Evolutionary conservation across 805 yeast species (phyloP), one percentile per base, ranked within the genome.

Genomic region (Monosporozyma aerobia): DNA sequence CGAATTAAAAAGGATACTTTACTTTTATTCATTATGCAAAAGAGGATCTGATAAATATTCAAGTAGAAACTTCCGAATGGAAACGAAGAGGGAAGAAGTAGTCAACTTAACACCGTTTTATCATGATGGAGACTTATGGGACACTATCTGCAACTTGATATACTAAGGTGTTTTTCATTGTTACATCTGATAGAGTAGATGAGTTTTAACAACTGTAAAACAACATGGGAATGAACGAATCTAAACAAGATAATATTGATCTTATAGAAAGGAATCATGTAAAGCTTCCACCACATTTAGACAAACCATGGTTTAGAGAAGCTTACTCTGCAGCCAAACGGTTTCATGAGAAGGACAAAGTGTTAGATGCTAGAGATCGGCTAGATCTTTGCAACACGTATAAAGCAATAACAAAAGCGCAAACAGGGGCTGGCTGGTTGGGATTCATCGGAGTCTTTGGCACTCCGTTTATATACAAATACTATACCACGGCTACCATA

Each of bases 341-440:
- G 30, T 78, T 80, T 59, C 77, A 79, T 55, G 77, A 78, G 43
- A 70, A 69, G 40, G 85, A 80, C 55, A 74, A 73, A 39, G 61
- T 56, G 5, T 61, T 80, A 44, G 70, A 69, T 22, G 54, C 68
- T 1, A 60, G 63, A 5, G 81, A 80, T 47, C 62, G 85, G 43
- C 57, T 62, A 19, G 69, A 69, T 19, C 59, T 80, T 23, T 70
- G 76, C 3, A 59, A 64, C 11, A 64, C 74, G 10, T 75, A 74
- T 57, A 59, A 68, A 32, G 58, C 65, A 3, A 67, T 75, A 45
- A 67, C 74, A 5, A 58, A 63, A 5, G 57, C 69, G 1, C 69
- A 76, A 32, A 14, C 71, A 16, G 60, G 56, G 35, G 62, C 71
- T 22, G 76, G 80, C 2, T 69, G 77, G 71, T 51, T 67, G 35